Conservation (phyloP, 257 asterid genomes). For the Nicotiana sylvestris region DNA sequence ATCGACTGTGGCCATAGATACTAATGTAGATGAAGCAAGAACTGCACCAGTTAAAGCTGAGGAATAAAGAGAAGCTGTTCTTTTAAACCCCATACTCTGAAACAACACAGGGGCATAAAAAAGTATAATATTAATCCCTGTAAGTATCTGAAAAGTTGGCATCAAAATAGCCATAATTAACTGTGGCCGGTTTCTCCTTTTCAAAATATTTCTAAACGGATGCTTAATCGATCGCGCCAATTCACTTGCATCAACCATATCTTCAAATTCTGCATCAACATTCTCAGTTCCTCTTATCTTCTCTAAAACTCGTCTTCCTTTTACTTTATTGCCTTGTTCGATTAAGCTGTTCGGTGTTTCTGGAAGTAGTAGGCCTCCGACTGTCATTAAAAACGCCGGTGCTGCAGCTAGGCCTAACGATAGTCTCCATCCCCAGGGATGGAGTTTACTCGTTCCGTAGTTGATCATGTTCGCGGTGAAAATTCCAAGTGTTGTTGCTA, state of each 20-base stretch:
- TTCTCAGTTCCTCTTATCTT: constrained; percentile 70
- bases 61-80: constrained; percentile 60
- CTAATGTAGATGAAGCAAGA: constrained; percentile 57
- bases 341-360: constrained; percentile 83
- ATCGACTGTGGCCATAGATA: constrained; percentile 71
- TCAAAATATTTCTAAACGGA: constrained; percentile 68
- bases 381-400: constrained; percentile 64
- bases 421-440: constrained; percentile 88
- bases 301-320: constrained; percentile 48
- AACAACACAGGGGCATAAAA: constrained; percentile 87
- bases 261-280: constrained; percentile 61
- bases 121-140: constrained; percentile 76
- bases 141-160: constrained; percentile 80
- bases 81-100: constrained; percentile 66
- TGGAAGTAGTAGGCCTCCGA: constrained; percentile 70
- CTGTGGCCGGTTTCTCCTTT: constrained; percentile 61
- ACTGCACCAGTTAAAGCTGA: constrained; percentile 84
- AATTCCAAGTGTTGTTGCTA: constrained; percentile 79
- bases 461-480: constrained; percentile 88
- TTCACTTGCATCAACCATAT: constrained; percentile 73
- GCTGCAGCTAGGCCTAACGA: constrained; percentile 77
- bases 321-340: constrained; percentile 43
- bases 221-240: constrained; percentile 52
- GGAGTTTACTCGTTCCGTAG: constrained; percentile 60
- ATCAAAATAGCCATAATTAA: constrained; percentile 67